Percentiles rank a stretch among this genome's conserved stretches.
These are phyloP conservation scores for Diplocarpon rosae DNA, from an alignment of 2,329 filamentous ascomycete genomes.

Conservation along the genomic window DNA sequence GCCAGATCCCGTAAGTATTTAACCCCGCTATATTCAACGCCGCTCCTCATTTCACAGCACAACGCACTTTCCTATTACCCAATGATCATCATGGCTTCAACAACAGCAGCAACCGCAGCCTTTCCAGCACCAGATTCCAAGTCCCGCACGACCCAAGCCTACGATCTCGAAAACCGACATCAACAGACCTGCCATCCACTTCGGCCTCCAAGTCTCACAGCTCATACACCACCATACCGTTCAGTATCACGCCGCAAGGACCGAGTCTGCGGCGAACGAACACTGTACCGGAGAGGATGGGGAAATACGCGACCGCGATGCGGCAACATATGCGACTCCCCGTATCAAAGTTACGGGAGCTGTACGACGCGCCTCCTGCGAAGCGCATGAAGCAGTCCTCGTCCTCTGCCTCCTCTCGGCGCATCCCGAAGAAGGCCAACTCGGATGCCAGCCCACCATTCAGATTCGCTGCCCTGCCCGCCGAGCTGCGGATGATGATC, in stretches of 20 bases:
- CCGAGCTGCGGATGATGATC: slow-evolving; percentile 1
- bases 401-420: neutral
- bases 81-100: no score
- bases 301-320: no score
- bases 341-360: no score
- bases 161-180: neutral
- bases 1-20: no score
- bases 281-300: no score
- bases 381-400: neutral
- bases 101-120: no score
- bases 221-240: neutral
- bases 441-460: neutral
- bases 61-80: no score
- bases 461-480: slow-evolving; percentile 1
- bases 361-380: neutral
- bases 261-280: no score
- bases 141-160: neutral
- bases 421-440: neutral
- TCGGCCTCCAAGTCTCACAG: neutral
- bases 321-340: no score
- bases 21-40: no score
- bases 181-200: neutral
- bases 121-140: no score
- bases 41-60: no score
- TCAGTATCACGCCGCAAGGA: neutral